A percentile compares a stretch with the other conserved stretches of the same genome.
Evolutionary conservation across 2,329 filamentous ascomycete genomes (phyloP).

Genomic region (Aureobasidium subglaciale): DNA sequence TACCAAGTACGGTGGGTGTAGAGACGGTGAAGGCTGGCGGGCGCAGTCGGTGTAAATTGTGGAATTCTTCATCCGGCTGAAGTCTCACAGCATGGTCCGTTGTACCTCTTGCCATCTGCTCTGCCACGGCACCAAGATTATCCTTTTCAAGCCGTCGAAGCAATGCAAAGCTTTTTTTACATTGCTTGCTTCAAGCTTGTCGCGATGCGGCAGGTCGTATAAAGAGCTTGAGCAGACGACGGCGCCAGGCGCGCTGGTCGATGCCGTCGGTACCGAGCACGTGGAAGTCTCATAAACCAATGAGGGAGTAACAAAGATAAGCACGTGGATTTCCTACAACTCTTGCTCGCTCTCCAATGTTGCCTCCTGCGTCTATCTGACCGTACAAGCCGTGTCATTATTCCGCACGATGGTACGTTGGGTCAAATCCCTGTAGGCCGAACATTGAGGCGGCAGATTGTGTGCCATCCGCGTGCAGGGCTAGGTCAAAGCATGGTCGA

Average conservation of each 20-base stretch:
- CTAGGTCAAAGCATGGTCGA: not conserved
- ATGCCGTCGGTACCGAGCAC: constrained; percentile 11
- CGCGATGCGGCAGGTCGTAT: constrained; percentile 4
- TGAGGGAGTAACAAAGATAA: not conserved
- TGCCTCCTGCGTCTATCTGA: constrained; percentile 2
- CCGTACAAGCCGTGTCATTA: not conserved
- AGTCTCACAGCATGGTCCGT: too few species aligned
- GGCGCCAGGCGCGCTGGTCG: not conserved
- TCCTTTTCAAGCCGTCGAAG: not conserved
- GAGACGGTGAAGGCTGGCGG: too few species aligned
- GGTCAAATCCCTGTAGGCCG: not conserved
- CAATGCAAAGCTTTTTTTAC: not conserved
- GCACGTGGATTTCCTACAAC: not conserved
- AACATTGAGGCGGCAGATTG: not conserved
- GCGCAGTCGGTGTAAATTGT: too few species aligned
- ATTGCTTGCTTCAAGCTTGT: not conserved
- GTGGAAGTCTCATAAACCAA: not conserved
- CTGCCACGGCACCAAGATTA: not conserved
- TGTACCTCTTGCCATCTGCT: too few species aligned
- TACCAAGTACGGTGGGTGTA: too few species aligned
- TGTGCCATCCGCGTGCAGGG: not conserved
- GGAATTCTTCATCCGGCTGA: too few species aligned
- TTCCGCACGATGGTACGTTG: not conserved
- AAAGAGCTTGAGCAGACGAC: not conserved
- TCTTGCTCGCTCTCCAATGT: not conserved